Evolutionary conservation across 176 grass and related monocot species (phyloP).

Genomic region (Cymbopogon citratus): DNA sequence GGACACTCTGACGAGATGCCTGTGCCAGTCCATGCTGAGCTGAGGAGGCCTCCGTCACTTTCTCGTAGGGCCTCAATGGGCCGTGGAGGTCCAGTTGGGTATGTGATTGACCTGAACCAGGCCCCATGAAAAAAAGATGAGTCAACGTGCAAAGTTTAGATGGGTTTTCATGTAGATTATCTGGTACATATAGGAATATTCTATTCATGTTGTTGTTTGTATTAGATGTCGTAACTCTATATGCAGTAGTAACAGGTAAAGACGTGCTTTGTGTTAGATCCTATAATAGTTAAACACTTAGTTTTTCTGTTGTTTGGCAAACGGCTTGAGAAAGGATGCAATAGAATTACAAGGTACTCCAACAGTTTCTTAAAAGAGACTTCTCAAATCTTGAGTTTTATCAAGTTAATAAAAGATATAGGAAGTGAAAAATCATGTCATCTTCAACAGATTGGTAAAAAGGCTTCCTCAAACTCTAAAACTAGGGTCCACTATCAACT

Average conservation of each 20-base stretch:
- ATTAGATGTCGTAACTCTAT: background rate
- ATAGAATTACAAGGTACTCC: too few relatives aligned
- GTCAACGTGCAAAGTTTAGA: background rate
- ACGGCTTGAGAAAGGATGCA: too few relatives aligned
- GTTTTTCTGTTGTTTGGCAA: too few relatives aligned
- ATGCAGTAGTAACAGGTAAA: background rate
- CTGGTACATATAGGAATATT: conserved; percentile 3
- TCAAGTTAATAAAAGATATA: too few relatives aligned
- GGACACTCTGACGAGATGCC: conserved; percentile 64
- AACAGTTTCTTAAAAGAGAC: too few relatives aligned
- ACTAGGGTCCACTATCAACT: too few relatives aligned
- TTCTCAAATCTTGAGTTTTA: too few relatives aligned
- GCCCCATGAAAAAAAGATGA: conserved; percentile 33
- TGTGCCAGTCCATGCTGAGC: conserved; percentile 48
- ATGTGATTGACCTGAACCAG: conserved; percentile 58
- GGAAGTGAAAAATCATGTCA: too few relatives aligned
- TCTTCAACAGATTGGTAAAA: too few relatives aligned
- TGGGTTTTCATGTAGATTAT: conserved; percentile 22
- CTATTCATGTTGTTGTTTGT: conserved; percentile 27
- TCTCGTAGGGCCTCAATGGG: conserved; percentile 41
- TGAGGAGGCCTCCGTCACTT: conserved; percentile 33
- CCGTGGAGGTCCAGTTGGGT: conserved; percentile 38
- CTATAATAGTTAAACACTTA: background rate
- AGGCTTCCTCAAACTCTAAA: too few relatives aligned
- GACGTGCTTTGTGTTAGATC: background rate